Evolutionary conservation across 768 basidiomycete species (phyloP), one percentile per base, ranked within the genome.

Genomic region (Panaeolus cyanescens): DNA sequence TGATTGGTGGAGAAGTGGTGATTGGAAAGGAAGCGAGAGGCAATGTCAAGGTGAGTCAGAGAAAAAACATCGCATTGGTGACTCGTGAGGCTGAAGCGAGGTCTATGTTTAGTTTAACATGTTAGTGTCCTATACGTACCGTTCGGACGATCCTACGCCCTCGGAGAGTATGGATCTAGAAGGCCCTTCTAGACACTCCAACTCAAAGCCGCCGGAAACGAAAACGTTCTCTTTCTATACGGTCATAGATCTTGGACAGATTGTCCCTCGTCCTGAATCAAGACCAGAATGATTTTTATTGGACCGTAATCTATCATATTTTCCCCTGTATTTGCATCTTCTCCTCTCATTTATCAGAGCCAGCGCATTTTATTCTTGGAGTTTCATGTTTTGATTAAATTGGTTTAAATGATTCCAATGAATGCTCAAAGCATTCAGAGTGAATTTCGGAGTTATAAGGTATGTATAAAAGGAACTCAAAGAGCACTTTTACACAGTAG

Each of bases 161-260:
- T 83, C 86, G 1, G 88, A 89, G 56, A 83, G 85, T 62, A 85
- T 84, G 56, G 83, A 83, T 25, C 78, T 68, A 28, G 71, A 74
- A 13, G 73, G 72, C 15, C 76, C 80, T 39, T 75, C 80, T 17
- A 79, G 79, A 68, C 61, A 70, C 1, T 62, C 68, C 19, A 61
- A 75, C n/a, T 71, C 75, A 54, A 85, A 85, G 63, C 71, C 75
- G 0, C 85, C 89, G 2, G 92, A 92, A 70, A 85, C 88, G 66
- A 95, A 94, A 77, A 93, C 90, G 5, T 96, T 96, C 73, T 87
- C 91, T 31, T 97, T 96, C 74, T 95, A 92, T 70, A 91, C 89
- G 0, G 87, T 90, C 4, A 87, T 96, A 15, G 87, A 92, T 68
- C 81, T 96, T 15, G 94, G 94, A 2, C 72, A 78, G 8, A 87